Evolutionary conservation across 495 filamentous ascomycete species (phyloP), one percentile per base, ranked within the genome.

Genomic region (Niebla homalea): DNA sequence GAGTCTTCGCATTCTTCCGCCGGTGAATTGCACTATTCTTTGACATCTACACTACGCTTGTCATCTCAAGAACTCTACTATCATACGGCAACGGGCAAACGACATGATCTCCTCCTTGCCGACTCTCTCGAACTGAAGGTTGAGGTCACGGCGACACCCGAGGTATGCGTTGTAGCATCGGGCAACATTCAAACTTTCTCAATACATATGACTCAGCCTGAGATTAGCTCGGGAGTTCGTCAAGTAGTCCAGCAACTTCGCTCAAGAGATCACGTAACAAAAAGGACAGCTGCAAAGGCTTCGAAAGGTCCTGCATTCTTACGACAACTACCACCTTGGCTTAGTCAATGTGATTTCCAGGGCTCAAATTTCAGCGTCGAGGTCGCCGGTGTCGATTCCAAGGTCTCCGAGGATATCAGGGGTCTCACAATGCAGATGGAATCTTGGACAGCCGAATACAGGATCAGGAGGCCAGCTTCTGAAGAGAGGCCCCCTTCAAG

Each of bases 31-130:
- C 85, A 94, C 58, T 99, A 99, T 62, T 82, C 83, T 19, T 69
- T 99, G 10, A 77, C 79, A 7, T 85, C 88, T 1, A 83, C 83
- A 10, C 80, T 92, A 60, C 77, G 93, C 37, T 70, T 96, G 40
- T 79, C 85, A 46, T 86, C 86, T 2, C 89, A 99, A 60, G 79
- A 92, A 55, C 74, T 99, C 4, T 99, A 97, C 65, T 99, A 99
- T 62, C 93, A 94, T 57, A 95, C 88, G 0, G 80, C 78, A 5
- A 77, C 81, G 6, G 82, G 87, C 0, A 77, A 77, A 49, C 83
- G 87, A 49, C 87, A 94, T 58, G 84, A 94, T 58, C 72, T 99
- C 4, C 72, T 96, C 0, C 76, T 85, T 49, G 93, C 81, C 1
- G 89, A 97, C 50, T 80, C 76, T 21, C 72, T 97, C 53, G 92